A percentile compares a stretch with the other conserved stretches of the same genome.
Evolutionary conservation across 768 basidiomycete genomes (phyloP).

Genomic region (Leccinum boreale): DNA sequence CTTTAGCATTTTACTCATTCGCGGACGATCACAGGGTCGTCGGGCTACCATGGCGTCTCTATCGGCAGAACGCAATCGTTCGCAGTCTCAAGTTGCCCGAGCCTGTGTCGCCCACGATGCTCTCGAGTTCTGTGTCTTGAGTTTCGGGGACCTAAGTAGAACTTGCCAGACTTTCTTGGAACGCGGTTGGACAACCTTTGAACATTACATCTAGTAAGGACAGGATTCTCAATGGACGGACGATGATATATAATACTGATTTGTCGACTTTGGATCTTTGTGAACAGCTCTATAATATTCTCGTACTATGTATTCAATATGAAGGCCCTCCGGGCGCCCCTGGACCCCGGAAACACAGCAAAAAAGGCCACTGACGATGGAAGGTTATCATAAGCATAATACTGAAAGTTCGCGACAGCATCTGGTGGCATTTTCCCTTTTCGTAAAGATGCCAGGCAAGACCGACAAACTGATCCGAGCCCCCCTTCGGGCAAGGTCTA

Average conservation of each 20-base stretch:
- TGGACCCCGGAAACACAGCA: too few relatives aligned
- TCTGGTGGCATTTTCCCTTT: too few relatives aligned
- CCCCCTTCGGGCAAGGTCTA: too few relatives aligned
- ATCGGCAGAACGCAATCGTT: conserved; percentile 1
- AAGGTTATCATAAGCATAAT: too few relatives aligned
- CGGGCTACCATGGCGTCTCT: conserved; percentile 6
- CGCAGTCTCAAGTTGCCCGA: not conserved
- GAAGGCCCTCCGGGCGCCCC: too few relatives aligned
- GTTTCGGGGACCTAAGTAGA: not conserved
- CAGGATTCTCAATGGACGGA: not conserved
- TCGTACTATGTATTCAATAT: not conserved
- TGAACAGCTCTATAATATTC: not conserved
- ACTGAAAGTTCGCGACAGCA: too few relatives aligned
- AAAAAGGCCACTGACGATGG: too few relatives aligned
- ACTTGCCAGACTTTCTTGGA: not conserved
- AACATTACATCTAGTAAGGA: not conserved
- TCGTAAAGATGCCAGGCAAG: too few relatives aligned
- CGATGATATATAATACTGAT: not conserved
- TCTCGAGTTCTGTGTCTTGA: not conserved
- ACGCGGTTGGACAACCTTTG: not conserved
- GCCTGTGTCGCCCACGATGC: not conserved
- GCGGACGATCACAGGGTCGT: not conserved
- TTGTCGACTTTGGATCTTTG: not conserved
- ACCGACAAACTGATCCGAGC: too few relatives aligned
- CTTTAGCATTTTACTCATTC: not conserved